Evolutionary conservation across 371 early-diverging fungal species (phyloP), one percentile per base, ranked within the genome.

Genomic region (Actinomucor elegans): DNA sequence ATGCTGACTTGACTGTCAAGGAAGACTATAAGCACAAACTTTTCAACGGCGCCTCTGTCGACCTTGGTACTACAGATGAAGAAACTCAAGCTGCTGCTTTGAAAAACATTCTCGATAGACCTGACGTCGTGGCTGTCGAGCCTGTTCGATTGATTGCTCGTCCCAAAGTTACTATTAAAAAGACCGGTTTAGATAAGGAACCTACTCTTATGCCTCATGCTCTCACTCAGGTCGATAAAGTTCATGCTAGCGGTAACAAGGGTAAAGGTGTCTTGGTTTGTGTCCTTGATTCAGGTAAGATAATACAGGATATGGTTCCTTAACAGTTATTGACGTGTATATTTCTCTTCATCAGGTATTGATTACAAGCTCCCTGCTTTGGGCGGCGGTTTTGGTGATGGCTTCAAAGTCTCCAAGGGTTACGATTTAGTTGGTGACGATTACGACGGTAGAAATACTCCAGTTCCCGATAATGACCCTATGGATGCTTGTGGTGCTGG

Each of bases 241-340:
- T 77, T 8, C 77, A 77, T 31, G 55, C 48, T 18, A 52, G 67
- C 15, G 64, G 67, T 23, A 65, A 66, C 27, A 80, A 76, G 24
- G 90, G 89, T 49, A 76, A 71, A n/a, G 87, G 88, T 11, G 65
- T 89, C 64, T 84, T 80, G 53, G 86, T 91, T 45, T 88, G 86
- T 41, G 66, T 91, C 34, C 70, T 90, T 32, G 91, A 89, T 50
- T 69, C 87, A 5, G 90, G 90, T 67, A 68, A 55, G 49, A n/a
- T n/a, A n/a, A n/a, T n/a, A n/a, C n/a, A n/a, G n/a, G n/a, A n/a
- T n/a, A n/a, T n/a, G n/a, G n/a, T n/a, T n/a, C n/a, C 20, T 32
- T 28, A n/a, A n/a, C n/a, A n/a, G n/a, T n/a, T n/a, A n/a, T n/a
- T n/a, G n/a, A n/a, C n/a, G n/a, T n/a, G n/a, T n/a, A n/a, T n/a